Base-by-base conservation (phyloP, 2,329 filamentous ascomycete genomes). In the Diaporthe batatas region DNA sequence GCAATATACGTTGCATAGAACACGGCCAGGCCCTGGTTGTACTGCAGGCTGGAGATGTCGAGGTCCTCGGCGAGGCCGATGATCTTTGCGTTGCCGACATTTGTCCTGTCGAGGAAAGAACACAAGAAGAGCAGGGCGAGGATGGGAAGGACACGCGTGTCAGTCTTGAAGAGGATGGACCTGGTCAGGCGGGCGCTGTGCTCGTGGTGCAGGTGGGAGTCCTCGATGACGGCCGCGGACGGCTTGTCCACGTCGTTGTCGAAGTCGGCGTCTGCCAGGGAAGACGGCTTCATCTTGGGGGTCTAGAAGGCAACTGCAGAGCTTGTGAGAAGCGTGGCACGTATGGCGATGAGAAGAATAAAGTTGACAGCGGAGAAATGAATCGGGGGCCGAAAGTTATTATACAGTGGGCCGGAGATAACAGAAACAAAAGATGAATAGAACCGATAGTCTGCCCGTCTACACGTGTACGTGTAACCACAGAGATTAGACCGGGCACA, bases 51-150 rank as follows among this genome's bases (percentile, higher is more conserved):
- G 6, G 82, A 87, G 75, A 94, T 89, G 57, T 82, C 78, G 2
- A 92, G 79, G 76, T 91, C 88, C 1, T 82, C 76, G 76, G 92
- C 88, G 18, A 94, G 84, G 0, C 89, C 88, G 68, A 91, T 85
- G 11, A 93, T 89, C 74, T 90, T 90, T 32, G 91, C 91, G 77
- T 93, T 93, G 49, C 91, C 92, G 49, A 93, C 90, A 78, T 93
- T 94, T n/a, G 91, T 92, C 54, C 92, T 87, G 80, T 93, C 92
- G 65, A 88, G 83, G 74, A 87, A 88, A 1, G 90, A 92, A 81
- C 89, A 92, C 12, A 93, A 84, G 76, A 92, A 92, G 1, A 93
- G 82, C 0, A 92, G 77, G 0, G 90, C 87, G n/a, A 93, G 84
- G 8, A 91, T 81, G 0, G 91, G 91, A 8, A 92, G 82, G 34